phyloP scores from a whole-genome alignment of 169 alveolate species.

The Eimeria falciformis region DNA sequence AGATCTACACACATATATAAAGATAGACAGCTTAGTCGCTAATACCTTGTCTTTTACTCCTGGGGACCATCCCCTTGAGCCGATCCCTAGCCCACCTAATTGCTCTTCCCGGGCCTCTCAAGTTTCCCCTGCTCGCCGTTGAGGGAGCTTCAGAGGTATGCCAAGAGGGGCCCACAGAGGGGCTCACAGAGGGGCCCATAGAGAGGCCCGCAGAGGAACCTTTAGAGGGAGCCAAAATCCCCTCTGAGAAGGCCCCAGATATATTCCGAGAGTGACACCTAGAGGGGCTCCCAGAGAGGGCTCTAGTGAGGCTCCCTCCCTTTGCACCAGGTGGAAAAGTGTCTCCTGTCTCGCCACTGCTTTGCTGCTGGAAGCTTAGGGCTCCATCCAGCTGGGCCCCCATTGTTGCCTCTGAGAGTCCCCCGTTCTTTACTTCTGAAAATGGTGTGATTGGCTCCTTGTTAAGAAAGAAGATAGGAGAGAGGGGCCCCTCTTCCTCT shows the following conservation, averaged over 20 bases:
- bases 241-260: neutral
- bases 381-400: too few relatives aligned
- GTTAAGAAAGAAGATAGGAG: constrained; percentile 15
- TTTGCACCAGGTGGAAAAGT: too few relatives aligned
- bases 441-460: neutral
- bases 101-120: neutral
- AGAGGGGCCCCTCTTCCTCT: constrained; percentile 26
- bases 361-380: too few relatives aligned
- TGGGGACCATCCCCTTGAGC: neutral
- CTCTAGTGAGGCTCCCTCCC: neutral
- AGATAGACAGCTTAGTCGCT: neutral
- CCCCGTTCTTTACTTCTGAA: too few relatives aligned
- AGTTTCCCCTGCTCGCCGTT: neutral
- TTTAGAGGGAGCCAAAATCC: neutral
- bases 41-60: neutral
- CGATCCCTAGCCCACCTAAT: constrained; percentile 40
- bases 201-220: neutral
- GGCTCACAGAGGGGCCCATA: neutral
- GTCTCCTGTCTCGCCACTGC: too few relatives aligned
- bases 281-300: constrained; percentile 3
- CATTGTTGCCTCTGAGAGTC: too few relatives aligned
- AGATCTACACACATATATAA: neutral
- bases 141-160: neutral
- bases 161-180: constrained; percentile 10
- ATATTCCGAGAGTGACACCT: neutral